phyloP scores from a whole-genome alignment of 2,329 filamentous ascomycete genomes.

The Botrytis elliptica region DNA sequence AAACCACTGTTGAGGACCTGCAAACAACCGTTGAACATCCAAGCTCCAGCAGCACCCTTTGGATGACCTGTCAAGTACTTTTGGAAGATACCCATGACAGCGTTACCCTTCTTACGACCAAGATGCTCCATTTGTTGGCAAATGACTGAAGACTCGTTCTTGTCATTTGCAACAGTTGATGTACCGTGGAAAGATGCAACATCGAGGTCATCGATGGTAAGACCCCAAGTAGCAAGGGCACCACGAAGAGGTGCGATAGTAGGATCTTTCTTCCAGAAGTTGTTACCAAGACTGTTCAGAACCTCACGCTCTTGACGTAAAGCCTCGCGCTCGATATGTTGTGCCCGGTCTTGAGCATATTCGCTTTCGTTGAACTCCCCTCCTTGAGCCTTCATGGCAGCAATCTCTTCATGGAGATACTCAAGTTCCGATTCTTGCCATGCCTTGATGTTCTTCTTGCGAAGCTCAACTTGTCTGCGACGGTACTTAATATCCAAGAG shows the following conservation, averaged over 20 bases:
- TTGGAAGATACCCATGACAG: conserved; percentile 95
- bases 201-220: conserved; percentile 91
- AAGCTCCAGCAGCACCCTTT: conserved; percentile 97
- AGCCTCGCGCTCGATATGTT: conserved; percentile 86
- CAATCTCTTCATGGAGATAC: conserved; percentile 88
- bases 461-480: conserved; percentile 88
- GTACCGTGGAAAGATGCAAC: conserved; percentile 99
- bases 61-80: conserved; percentile 98
- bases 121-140: conserved; percentile 95
- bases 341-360: conserved; percentile 80
- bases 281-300: conserved; percentile 89
- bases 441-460: conserved; percentile 89
- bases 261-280: conserved; percentile 96
- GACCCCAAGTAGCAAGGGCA: conserved; percentile 94
- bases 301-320: conserved; percentile 90
- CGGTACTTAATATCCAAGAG: conserved; percentile 97
- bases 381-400: conserved; percentile 82
- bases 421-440: conserved; percentile 96
- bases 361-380: conserved; percentile 76
- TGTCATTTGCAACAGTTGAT: conserved; percentile 97
- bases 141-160: conserved; percentile 97
- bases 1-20: conserved; percentile 93
- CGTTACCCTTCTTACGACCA: conserved; percentile 94
- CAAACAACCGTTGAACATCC: conserved; percentile 99
- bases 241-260: conserved; percentile 93